Evolutionary conservation across 345 rosid species (phyloP).

Genomic region (Geranium brycei): DNA sequence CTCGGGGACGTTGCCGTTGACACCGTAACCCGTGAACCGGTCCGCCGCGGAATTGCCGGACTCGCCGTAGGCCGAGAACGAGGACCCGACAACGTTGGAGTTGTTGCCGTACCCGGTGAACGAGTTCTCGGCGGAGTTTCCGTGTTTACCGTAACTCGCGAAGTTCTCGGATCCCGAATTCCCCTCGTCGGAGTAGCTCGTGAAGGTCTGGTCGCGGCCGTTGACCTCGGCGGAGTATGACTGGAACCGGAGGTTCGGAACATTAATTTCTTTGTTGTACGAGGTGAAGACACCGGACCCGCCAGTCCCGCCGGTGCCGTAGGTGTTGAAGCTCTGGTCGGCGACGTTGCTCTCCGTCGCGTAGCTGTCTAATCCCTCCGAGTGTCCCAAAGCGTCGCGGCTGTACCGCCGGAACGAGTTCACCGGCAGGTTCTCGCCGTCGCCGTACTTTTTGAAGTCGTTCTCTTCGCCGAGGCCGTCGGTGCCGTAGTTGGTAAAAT

Average conservation of each 20-base stretch:
- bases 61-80: constrained; percentile 28
- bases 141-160: constrained; percentile 29
- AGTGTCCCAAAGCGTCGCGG: constrained; percentile 20
- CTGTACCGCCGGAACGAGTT: constrained; percentile 29
- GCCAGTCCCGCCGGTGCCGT: constrained; percentile 25
- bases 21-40: constrained; percentile 27
- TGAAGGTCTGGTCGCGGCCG: constrained; percentile 20
- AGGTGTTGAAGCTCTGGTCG: constrained; percentile 39
- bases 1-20: constrained; percentile 29
- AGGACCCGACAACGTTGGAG: constrained; percentile 29
- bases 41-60: constrained; percentile 20
- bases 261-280: constrained; percentile 21
- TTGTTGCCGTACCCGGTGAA: constrained; percentile 23
- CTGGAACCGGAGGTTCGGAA: constrained; percentile 24
- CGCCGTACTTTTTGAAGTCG: constrained; percentile 28
- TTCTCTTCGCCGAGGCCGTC: constrained; percentile 19
- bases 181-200: constrained; percentile 14
- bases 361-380: constrained; percentile 17
- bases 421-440: constrained; percentile 4
- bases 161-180: no score
- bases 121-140: constrained; percentile 16
- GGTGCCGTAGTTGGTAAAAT: constrained; percentile 36
- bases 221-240: constrained; percentile 15
- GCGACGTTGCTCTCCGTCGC: constrained; percentile 23
- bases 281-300: constrained; percentile 26